Evolutionary conservation across 495 filamentous ascomycete genomes (phyloP), one percentile per base, ranked within the genome.

Genomic region (Umbilicaria muhlenbergii): DNA sequence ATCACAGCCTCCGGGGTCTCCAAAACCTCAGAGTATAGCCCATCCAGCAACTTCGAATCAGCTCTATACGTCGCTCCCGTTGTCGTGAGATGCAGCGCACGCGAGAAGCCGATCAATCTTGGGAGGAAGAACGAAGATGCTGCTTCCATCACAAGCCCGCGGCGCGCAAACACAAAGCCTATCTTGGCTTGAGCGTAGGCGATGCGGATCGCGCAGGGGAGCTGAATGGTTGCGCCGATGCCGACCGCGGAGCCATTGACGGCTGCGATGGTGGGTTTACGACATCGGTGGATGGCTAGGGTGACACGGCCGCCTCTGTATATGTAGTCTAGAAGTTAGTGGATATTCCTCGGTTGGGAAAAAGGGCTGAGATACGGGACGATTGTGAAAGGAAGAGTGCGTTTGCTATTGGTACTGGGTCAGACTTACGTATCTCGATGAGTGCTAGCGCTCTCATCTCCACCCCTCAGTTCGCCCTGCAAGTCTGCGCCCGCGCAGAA

Each of bases 401-500:
- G 21, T 3, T 24, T 3, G 6, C 0, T 24, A 24, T 24, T 3
- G 3, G 3, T 6, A 6, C 21, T 6, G 21, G 6, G 24, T 28
- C 24, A 28, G 6, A 1, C 24, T 28, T 28, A 28, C 24, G 24
- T 28, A 28, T 28, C 24, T 28, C 8, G 24, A 7, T 6, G 8
- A 6, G 1, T 28, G 6, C 24, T 28, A 6, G 24, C 24, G 8
- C 24, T 10, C 8, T 62, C 59, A 11, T 50, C 28, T 1, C 58
- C 58, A 31, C 58, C 51, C 12, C 47, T 38, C 49, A 75, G 68
- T 5, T 67, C 72, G 32, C 60, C 59, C n/a, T 75, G 67, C n/a
- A 80, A 55, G 57, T 81, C 78, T 19, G 74, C 74, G n/a, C 78
- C 76, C 8, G 75, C 75, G 51, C 76, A 80, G 58, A 79, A 82